Conservation (phyloP, 2,329 filamentous ascomycete genomes). For the Lachnellula subtilissima region DNA sequence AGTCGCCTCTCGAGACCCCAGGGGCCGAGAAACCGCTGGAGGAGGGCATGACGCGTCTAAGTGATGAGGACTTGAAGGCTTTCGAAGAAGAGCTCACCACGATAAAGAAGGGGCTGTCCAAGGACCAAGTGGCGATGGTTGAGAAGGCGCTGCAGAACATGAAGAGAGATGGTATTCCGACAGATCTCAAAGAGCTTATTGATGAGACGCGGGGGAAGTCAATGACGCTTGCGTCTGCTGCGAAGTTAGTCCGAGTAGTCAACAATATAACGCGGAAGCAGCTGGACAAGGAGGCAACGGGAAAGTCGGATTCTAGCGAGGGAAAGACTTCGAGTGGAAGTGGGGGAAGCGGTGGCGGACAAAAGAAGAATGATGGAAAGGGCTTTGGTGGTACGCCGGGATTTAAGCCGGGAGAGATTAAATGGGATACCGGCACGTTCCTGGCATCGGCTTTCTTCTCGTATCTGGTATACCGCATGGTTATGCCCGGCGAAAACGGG, state of each 20-base stretch:
- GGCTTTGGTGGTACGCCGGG: slow-evolving; percentile 24
- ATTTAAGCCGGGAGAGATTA: slow-evolving; percentile 24
- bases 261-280: slow-evolving; percentile 30
- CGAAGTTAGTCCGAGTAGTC: slow-evolving; percentile 33
- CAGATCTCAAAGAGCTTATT: slow-evolving; percentile 42
- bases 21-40: slow-evolving; percentile 26
- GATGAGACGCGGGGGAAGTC: slow-evolving; percentile 26
- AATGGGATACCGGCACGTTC: slow-evolving; percentile 28
- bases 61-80: slow-evolving; percentile 49
- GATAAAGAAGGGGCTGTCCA: slow-evolving; percentile 55
- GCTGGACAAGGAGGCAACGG: slow-evolving; percentile 24
- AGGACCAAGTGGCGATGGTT: slow-evolving; percentile 55
- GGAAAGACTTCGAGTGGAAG: slow-evolving; percentile 19
- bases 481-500: slow-evolving; percentile 61
- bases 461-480: slow-evolving; percentile 57
- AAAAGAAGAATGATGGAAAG: slow-evolving; percentile 32
- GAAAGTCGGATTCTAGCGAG: slow-evolving; percentile 24
- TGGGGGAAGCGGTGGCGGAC: slow-evolving; percentile 10
- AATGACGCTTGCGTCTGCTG: slow-evolving; percentile 23
- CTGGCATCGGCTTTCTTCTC: slow-evolving; percentile 52
- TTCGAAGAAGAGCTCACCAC: slow-evolving; percentile 53
- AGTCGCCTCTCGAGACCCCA: slow-evolving; percentile 34
- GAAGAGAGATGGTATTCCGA: slow-evolving; percentile 64
- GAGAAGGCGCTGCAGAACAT: slow-evolving; percentile 58
- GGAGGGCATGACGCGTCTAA: slow-evolving; percentile 38